These are phyloP conservation scores for Pisolithus tinctorius DNA, from an alignment of 768 basidiomycete species.

Conservation along the genomic window DNA sequence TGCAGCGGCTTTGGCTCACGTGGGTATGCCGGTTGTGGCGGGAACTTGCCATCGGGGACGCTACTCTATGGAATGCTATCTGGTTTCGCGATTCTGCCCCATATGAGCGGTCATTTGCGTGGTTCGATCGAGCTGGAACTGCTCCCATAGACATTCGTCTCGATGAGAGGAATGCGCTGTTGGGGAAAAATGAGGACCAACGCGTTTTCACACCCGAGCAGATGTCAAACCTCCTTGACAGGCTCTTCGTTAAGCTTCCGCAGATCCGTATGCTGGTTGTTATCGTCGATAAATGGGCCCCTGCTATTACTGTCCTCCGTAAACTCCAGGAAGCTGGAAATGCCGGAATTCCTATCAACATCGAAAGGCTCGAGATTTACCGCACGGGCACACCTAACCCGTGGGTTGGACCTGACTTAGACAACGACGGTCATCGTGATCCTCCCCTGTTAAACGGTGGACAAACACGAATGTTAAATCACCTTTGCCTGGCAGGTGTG, in stretches of 20 bases:
- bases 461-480: slow-evolving; percentile 36
- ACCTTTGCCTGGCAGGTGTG: slow-evolving; percentile 52
- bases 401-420: slow-evolving; percentile 38
- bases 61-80: slow-evolving; percentile 57
- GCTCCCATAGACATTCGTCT: slow-evolving; percentile 59
- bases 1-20: slow-evolving; percentile 42
- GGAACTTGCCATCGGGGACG: slow-evolving; percentile 37
- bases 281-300: slow-evolving; percentile 50
- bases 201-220: slow-evolving; percentile 33
- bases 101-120: slow-evolving; percentile 46
- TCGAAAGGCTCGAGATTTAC: slow-evolving; percentile 65
- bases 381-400: slow-evolving; percentile 43
- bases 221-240: slow-evolving; percentile 45
- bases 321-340: slow-evolving; percentile 35
- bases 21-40: slow-evolving; percentile 58
- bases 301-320: slow-evolving; percentile 44
- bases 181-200: slow-evolving; percentile 20
- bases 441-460: slow-evolving; percentile 47
- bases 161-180: slow-evolving; percentile 32
- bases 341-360: slow-evolving; percentile 29
- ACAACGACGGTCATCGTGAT: slow-evolving; percentile 26
- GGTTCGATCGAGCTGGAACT: slow-evolving; percentile 50
- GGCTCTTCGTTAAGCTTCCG: slow-evolving; percentile 44
- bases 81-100: slow-evolving; percentile 51
- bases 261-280: slow-evolving; percentile 55